Percentiles rank a stretch among this genome's conserved stretches.
These are phyloP conservation scores for Spathaspora boniae DNA, from an alignment of 805 yeast species.

Conservation along the genomic window DNA sequence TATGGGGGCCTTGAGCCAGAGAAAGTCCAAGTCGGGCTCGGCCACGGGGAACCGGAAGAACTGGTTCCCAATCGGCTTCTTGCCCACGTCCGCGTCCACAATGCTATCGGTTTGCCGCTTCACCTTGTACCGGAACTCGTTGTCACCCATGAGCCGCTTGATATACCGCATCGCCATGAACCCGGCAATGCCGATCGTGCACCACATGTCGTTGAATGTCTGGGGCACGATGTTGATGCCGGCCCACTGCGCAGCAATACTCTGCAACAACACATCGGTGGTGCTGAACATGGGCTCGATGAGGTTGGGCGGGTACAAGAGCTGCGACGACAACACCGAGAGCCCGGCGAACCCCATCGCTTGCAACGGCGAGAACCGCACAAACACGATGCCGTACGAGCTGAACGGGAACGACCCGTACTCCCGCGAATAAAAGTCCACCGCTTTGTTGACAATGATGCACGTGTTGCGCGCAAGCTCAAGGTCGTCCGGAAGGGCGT, in stretches of 20 bases:
- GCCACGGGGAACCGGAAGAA: conserved; percentile 60
- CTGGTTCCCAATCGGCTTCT: conserved; percentile 77
- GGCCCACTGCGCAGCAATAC: conserved; percentile 86
- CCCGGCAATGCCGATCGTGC: conserved; percentile 78
- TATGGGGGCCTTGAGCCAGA: conserved; percentile 78
- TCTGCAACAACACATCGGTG: conserved; percentile 65
- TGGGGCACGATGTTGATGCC: conserved; percentile 87
- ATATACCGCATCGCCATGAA: conserved; percentile 78
- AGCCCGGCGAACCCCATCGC: conserved; percentile 71
- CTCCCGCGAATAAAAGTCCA: conserved; percentile 80
- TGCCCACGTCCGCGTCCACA: conserved; percentile 71
- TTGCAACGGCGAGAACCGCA: conserved; percentile 49
- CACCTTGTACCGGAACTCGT: conserved; percentile 73
- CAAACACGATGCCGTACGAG: conserved; percentile 73
- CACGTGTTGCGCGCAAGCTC: conserved; percentile 67
- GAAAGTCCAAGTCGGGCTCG: conserved; percentile 60
- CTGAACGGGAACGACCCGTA: conserved; percentile 93
- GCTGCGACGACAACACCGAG: conserved; percentile 53
- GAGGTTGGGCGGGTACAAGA: conserved; percentile 67
- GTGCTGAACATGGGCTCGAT: conserved; percentile 75
- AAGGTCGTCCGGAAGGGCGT: conserved; percentile 57
- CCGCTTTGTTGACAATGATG: conserved; percentile 68
- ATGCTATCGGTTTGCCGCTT: conserved; percentile 62
- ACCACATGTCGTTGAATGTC: conserved; percentile 80
- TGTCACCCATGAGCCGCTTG: conserved; percentile 71